phyloP scores from a whole-genome alignment of 768 basidiomycete genomes.

The Arthromyces matolae region DNA sequence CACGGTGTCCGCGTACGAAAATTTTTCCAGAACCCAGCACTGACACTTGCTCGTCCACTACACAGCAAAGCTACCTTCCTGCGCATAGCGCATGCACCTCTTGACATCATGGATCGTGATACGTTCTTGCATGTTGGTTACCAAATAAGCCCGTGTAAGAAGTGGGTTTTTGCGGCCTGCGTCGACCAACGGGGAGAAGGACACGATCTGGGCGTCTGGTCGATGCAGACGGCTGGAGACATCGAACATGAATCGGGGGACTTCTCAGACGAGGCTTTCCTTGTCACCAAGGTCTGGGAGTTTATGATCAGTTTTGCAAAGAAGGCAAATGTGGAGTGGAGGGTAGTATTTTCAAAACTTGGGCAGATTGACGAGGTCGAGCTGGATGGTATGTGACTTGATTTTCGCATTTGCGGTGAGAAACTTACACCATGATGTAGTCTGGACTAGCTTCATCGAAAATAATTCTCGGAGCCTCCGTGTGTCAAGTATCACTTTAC shows the following conservation, averaged over 20 bases:
- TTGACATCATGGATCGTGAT: conserved; percentile 42
- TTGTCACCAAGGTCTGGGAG: conserved; percentile 64
- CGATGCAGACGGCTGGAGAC: conserved; percentile 36
- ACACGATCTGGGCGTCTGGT: conserved; percentile 65
- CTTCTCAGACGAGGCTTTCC: conserved; percentile 33
- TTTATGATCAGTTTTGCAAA: conserved; percentile 61
- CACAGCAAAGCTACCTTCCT: conserved; percentile 35
- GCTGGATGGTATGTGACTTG: conserved; percentile 68
- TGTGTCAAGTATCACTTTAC: conserved; percentile 55
- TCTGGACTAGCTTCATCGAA: conserved; percentile 59
- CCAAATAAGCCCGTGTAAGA: conserved; percentile 56
- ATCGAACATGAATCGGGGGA: conserved; percentile 15
- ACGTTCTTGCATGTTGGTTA: conserved; percentile 79
- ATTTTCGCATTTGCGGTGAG: conserved; percentile 20
- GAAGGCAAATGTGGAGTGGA: conserved; percentile 76
- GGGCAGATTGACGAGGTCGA: conserved; percentile 59
- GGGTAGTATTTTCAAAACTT: conserved; percentile 66
- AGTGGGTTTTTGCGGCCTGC: conserved; percentile 75
- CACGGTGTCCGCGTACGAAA: conserved; percentile 36
- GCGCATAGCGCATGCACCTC: conserved; percentile 31
- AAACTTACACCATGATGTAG: conserved; percentile 34
- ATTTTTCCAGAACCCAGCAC: conserved; percentile 63
- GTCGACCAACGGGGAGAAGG: conserved; percentile 78
- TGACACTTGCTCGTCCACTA: conserved; percentile 54
- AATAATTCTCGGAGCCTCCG: conserved; percentile 39